phyloP scores from a whole-genome alignment of 139 green algal species.

The Coelastrella sp. region DNA sequence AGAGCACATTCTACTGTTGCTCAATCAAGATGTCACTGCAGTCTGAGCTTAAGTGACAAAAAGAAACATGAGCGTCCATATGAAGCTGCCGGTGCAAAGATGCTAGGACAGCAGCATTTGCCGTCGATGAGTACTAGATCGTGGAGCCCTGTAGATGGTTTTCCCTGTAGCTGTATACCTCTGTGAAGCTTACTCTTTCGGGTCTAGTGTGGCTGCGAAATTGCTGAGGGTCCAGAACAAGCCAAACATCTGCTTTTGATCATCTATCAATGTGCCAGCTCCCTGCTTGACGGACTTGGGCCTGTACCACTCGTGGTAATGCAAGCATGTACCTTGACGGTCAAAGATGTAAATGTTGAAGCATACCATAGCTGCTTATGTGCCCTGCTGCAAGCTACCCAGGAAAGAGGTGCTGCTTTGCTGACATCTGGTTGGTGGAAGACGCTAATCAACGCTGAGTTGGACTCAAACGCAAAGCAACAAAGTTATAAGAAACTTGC shows the following conservation, averaged over 20 bases:
- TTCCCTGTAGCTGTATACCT: not conserved
- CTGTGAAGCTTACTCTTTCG: constrained; percentile 70
- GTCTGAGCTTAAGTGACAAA: too few relatives aligned
- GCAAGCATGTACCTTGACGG: constrained; percentile 86
- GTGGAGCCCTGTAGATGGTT: too few relatives aligned
- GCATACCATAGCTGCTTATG: constrained; percentile 59
- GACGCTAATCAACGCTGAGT: too few relatives aligned
- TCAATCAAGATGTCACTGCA: too few relatives aligned
- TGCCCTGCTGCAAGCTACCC: not conserved
- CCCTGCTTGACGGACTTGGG: constrained; percentile 82
- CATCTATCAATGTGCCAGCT: constrained; percentile 78
- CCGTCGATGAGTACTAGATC: too few relatives aligned
- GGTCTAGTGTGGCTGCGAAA: constrained; percentile 89
- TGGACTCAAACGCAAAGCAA: too few relatives aligned
- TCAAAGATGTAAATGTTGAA: constrained; percentile 90
- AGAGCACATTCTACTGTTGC: too few relatives aligned
- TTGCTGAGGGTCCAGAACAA: constrained; percentile 94
- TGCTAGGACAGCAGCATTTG: too few relatives aligned
- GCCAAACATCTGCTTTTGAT: constrained; percentile 98
- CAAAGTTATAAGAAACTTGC: too few relatives aligned
- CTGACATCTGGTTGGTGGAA: not conserved
- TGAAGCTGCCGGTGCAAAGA: not conserved
- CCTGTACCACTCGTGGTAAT: constrained; percentile 92
- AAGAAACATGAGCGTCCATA: too few relatives aligned
- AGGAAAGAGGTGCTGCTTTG: not conserved